Evolutionary conservation across 345 rosid genomes (phyloP), one percentile per base, ranked within the genome.

Genomic region (Bruguiera sexangula): DNA sequence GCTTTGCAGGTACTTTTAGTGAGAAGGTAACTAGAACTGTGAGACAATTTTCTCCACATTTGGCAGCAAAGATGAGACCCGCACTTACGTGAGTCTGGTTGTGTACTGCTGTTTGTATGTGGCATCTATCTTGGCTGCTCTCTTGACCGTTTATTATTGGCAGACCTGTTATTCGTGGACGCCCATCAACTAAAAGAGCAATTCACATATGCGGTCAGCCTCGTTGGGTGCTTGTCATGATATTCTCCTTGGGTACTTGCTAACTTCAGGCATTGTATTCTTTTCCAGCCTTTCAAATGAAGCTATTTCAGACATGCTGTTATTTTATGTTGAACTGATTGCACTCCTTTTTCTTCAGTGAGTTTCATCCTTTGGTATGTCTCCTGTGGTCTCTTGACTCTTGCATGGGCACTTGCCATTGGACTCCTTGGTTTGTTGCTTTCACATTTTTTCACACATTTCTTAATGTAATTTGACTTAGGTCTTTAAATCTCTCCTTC

Each of bases 21-120:
- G 99, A 92, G 85, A 95, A 92, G 75, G 93, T 85, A 6, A 89
- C 87, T 21, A 90, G 97, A 83, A 92, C 91, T 36, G 81, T 86
- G 60, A 87, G 99, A 77, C 91, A 83, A 76, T 84, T 92, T 80
- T 95, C 97, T 77, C 99, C 99, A 64, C 98, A 85, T 62, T 76
- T 95, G 78, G 99, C 99, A 51, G 98, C 94, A 27, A 95, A 92
- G 82, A 84, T 92, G 98, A 87, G 98, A 75, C 98, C 97, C 75
- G 88, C 97, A 20, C 88, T 84, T 66, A 86, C 90, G 97, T 92
- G 79, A 76, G 85, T 78, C 60, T 37, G 8, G 34, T 56, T 68
- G 36, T 69, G 29, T 50, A 52, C 75, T 71, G 16, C 3, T 36
- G 21, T n/a, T 43, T 27, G n/a, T 64, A 6, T 50, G 9, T 53